Conservation (phyloP, 805 yeast species). For the Wickerhamomyces alni region DNA sequence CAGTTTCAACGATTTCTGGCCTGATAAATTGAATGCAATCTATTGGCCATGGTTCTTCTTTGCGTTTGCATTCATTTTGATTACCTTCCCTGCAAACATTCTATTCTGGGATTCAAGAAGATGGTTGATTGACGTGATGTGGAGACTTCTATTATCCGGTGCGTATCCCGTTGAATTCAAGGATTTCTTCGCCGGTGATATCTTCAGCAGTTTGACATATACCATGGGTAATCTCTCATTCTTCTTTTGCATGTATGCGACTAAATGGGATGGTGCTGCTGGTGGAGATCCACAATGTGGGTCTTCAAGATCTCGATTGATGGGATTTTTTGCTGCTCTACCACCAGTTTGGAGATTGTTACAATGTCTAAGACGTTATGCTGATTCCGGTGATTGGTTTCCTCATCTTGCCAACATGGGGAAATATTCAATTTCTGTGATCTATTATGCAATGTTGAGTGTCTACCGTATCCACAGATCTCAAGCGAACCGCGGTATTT, state of each 20-base stretch:
- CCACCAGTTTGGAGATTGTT: slow-evolving; percentile 89
- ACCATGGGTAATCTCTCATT: slow-evolving; percentile 79
- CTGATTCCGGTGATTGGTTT: slow-evolving; percentile 92
- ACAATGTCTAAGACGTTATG: slow-evolving; percentile 87
- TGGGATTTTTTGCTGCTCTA: slow-evolving; percentile 81
- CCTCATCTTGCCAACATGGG: slow-evolving; percentile 89
- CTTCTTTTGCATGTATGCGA: slow-evolving; percentile 76
- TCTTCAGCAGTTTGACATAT: slow-evolving; percentile 83
- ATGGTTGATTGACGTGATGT: slow-evolving; percentile 69
- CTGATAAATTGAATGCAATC: slow-evolving; percentile 49
- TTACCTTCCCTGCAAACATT: slow-evolving; percentile 58
- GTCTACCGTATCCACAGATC: slow-evolving; percentile 62
- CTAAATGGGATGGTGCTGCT: slow-evolving; percentile 56
- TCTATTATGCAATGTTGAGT: slow-evolving; percentile 69
- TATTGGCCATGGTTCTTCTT: slow-evolving; percentile 80
- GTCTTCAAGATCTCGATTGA: slow-evolving; percentile 61
- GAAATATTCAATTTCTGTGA: slow-evolving; percentile 64
- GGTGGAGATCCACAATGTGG: slow-evolving; percentile 54
- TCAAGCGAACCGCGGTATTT: slow-evolving; percentile 38
- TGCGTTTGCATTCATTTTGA: slow-evolving; percentile 40
- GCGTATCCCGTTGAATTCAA: slow-evolving; percentile 91
- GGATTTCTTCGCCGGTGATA: slow-evolving; percentile 91
- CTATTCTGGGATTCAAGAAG: slow-evolving; percentile 58
- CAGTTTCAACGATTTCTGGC: slow-evolving; percentile 68
- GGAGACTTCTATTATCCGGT: slow-evolving; percentile 77